Percentiles rank a stretch among this genome's conserved stretches.
Evolutionary conservation across 164 flowering plant genomes (phyloP).

Genomic region (Liriodendron chinense): DNA sequence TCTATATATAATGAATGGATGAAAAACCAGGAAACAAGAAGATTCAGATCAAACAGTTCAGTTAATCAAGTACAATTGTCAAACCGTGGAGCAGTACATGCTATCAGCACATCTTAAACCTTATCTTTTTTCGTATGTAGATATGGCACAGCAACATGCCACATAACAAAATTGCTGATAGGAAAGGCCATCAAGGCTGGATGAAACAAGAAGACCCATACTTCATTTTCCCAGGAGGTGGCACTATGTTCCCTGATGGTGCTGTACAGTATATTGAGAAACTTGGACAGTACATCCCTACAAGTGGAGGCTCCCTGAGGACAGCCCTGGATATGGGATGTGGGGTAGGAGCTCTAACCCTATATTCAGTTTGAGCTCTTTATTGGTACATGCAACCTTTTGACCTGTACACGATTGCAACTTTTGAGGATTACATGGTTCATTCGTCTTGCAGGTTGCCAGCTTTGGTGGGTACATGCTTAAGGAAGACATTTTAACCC

Average conservation of each 20-base stretch:
- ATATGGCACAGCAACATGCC: conserved; percentile 99
- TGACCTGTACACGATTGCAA: not conserved
- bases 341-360: conserved; percentile 61
- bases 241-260: conserved; percentile 98
- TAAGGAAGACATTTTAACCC: conserved; percentile 60
- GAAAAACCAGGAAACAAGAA: not conserved
- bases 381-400: not conserved
- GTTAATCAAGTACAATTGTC: not conserved
- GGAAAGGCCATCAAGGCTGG: conserved; percentile 99
- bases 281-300: conserved; percentile 82
- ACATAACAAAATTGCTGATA: conserved; percentile 84
- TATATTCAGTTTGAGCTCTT: conserved; percentile 1
- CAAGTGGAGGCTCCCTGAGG: conserved; percentile 65
- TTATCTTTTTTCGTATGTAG: conserved; percentile 34
- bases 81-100: not conserved
- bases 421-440: conserved; percentile 6
- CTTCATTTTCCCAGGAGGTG: conserved; percentile 95
- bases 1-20: not conserved
- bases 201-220: conserved; percentile 85
- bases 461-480: conserved; percentile 92
- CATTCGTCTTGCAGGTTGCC: conserved; percentile 65
- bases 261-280: conserved; percentile 83
- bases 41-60: not conserved
- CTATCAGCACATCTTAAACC: not conserved
- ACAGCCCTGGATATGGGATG: conserved; percentile 99